Conservation (phyloP, 1,284 basidiomycete genomes). For the Irpex sp. region DNA sequence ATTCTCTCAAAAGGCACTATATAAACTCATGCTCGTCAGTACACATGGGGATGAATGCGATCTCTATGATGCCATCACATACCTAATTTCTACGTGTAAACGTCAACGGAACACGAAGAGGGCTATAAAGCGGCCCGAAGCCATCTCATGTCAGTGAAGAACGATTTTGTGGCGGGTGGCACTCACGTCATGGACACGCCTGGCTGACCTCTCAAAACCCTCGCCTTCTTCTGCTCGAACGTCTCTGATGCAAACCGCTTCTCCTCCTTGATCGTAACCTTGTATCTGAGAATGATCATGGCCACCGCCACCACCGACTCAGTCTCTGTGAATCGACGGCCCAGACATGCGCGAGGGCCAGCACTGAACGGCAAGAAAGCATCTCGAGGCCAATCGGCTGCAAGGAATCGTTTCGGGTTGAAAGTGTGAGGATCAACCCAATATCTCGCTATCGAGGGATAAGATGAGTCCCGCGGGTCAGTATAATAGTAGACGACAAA, state of each 20-base stretch:
- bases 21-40: neutral
- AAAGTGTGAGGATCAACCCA: conserved; percentile 39
- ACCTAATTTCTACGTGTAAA: conserved; percentile 8
- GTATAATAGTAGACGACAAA: neutral
- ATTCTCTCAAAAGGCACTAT: neutral
- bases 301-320: conserved; percentile 21
- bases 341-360: conserved; percentile 37
- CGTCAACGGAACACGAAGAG: conserved; percentile 13
- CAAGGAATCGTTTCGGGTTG: conserved; percentile 38
- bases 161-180: neutral
- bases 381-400: conserved; percentile 31
- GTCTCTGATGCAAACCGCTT: conserved; percentile 27
- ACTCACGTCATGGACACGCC: conserved; percentile 25
- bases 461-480: neutral
- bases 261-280: conserved; percentile 26
- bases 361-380: conserved; percentile 39
- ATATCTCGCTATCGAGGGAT: conserved; percentile 30
- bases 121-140: conserved; percentile 4
- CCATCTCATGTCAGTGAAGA: neutral
- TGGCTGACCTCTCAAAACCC: conserved; percentile 19
- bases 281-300: conserved; percentile 18
- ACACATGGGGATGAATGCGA: neutral
- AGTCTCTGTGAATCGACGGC: conserved; percentile 29
- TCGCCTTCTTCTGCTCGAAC: conserved; percentile 24
- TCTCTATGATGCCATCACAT: neutral